These are phyloP conservation scores for Vachellia pachyceras DNA, from an alignment of 306 rosid genomes.

Conservation along the genomic window DNA sequence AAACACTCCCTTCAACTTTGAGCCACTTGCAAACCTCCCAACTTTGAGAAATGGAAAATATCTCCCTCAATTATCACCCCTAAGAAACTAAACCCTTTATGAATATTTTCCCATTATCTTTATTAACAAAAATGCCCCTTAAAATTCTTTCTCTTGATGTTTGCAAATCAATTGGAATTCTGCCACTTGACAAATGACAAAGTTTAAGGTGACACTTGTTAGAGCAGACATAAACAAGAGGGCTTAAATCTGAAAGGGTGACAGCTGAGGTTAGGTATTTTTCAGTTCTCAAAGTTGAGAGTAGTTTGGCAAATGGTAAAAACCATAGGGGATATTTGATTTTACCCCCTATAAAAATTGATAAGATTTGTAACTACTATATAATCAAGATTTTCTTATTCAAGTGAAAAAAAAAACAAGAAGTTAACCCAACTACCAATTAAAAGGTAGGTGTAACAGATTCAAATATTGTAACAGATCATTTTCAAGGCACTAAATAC, in stretches of 20 bases:
- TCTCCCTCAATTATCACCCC: background rate
- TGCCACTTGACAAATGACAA: background rate
- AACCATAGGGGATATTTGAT: too few relatives aligned
- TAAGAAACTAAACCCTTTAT: background rate
- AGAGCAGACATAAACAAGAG: background rate
- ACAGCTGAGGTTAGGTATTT: background rate
- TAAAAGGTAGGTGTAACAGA: slow-evolving; percentile 10
- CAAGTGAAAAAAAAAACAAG: slow-evolving; percentile 6
- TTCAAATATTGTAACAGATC: slow-evolving; percentile 23
- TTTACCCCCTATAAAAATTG: too few relatives aligned
- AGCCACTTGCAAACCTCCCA: background rate
- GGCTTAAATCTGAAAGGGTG: background rate
- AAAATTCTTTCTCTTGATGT: background rate
- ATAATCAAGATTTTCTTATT: slow-evolving; percentile 17
- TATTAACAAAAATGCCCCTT: background rate
- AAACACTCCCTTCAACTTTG: background rate
- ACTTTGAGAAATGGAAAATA: background rate
- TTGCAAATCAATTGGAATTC: background rate
- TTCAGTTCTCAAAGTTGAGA: background rate
- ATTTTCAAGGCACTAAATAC: background rate
- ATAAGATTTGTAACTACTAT: background rate
- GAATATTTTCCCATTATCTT: background rate
- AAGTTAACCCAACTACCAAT: slow-evolving; percentile 15
- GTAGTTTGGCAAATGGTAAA: background rate
- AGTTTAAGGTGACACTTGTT: background rate